These are phyloP conservation scores for Irpex sp. DNA, from an alignment of 1,284 basidiomycete species.

Conservation along the genomic window DNA sequence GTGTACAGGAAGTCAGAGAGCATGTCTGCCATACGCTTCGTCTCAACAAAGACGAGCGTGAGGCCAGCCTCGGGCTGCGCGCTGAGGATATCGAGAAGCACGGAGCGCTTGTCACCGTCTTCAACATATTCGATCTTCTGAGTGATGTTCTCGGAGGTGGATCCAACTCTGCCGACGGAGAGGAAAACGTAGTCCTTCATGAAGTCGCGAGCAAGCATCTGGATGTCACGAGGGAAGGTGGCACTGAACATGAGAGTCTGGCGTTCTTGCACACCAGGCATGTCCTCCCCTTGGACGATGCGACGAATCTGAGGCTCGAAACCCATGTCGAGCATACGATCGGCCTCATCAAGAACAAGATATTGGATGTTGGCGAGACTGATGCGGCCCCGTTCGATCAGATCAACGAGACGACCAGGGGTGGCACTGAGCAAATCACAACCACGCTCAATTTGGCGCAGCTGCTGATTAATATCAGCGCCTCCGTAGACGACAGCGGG, in stretches of 20 bases:
- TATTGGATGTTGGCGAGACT: constrained; percentile 96
- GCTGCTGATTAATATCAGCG: constrained; percentile 95
- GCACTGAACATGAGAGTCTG: constrained; percentile 99
- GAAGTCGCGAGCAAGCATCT: constrained; percentile 95
- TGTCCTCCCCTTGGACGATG: constrained; percentile 98
- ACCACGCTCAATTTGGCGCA: constrained; percentile 93
- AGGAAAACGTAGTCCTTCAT: constrained; percentile 98
- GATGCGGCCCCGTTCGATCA: constrained; percentile 98
- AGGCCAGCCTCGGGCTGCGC: constrained; percentile 76
- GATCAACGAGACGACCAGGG: constrained; percentile 97
- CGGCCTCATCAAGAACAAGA: constrained; percentile 98
- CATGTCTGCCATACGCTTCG: constrained; percentile 99
- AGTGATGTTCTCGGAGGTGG: constrained; percentile 99
- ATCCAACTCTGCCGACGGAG: constrained; percentile 97
- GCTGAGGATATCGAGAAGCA: constrained; percentile 90
- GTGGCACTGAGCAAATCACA: constrained; percentile 97
- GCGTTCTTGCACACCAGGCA: constrained; percentile 89
- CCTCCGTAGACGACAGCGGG: constrained; percentile 99
- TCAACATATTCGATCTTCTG: constrained; percentile 99
- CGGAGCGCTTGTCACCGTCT: constrained; percentile 95
- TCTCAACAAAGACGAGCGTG: constrained; percentile 98
- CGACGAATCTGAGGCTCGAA: constrained; percentile 99
- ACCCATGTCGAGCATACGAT: constrained; percentile 99
- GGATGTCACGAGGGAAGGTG: constrained; percentile 99
- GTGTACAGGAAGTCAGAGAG: constrained; percentile 93